Base-by-base conservation (phyloP, 495 filamentous ascomycete genomes). In the Talaromyces nanjingensis region DNA sequence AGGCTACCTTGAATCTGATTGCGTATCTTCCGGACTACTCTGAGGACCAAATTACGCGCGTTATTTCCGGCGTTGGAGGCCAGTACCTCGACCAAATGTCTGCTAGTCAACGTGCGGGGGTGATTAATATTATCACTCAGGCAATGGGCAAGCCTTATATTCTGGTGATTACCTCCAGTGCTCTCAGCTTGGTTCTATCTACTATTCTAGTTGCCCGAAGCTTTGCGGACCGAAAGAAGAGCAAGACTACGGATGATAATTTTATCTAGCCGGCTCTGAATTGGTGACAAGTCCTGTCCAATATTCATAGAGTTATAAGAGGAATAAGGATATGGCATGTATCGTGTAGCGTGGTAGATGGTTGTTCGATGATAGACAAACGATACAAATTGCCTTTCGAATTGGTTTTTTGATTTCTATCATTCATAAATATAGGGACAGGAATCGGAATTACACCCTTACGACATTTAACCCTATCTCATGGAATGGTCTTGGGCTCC, bases 401-500 rank as follows among this genome's bases (percentile, higher is more conserved):
- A 49, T 2, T 16, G 2, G 1, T 42, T 42, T 37, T 16, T 42
- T 42, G 8, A 37, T 42, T 16, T 42, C 18, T 22, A 12, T 9
- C 18, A 20, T 49, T 9, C 18, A 20, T 49, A 49, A 18, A 18
- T 47, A 18, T 39, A 47, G 4, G 42, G 4, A 18, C 42, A 47
- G n/a, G n/a, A 47, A 18, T 6, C 6, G 42, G 18, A 47, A 16
- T 18, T 11, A 47, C n/a, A 9, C 2, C 22, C 3, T 24, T 18
- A 58, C 55, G 7, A 29, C 27, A 29, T 58, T 11, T 22, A 33
- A 12, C 18, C n/a, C 27, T 37, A 59, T 18, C 39, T 42, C 42
- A 64, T 12, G 63, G 55, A 64, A 63, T 49, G 1, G 57, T 20
- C n/a, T 65, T 54, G 27, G 74, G 70, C 64, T 79, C 76, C 24